Evolutionary conservation across 805 yeast genomes (phyloP).

Genomic region (Pichia rugopelliculosa): DNA sequence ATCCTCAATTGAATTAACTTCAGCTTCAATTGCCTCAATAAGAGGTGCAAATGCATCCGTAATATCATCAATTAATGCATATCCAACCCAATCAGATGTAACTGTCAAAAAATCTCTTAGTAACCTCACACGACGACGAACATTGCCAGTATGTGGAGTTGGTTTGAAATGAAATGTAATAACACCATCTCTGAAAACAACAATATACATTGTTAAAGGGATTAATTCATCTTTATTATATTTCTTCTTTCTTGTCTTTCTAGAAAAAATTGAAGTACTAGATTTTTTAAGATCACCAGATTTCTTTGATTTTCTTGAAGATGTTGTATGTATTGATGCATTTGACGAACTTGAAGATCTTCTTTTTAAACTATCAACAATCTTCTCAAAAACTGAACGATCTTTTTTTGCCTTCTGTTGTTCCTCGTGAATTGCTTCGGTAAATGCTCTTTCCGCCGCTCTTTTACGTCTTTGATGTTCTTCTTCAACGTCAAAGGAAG

Average conservation of each 20-base stretch:
- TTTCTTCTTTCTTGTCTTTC: conserved; percentile 12
- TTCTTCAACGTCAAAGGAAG: conserved; percentile 73
- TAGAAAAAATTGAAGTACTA: conserved; percentile 17
- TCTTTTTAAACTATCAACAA: conserved; percentile 6
- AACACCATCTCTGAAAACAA: conserved; percentile 87
- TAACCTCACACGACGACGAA: conserved; percentile 84
- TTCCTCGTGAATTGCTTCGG: conserved; percentile 15
- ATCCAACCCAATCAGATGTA: conserved; percentile 94
- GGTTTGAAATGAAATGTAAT: conserved; percentile 90
- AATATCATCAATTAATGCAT: conserved; percentile 92
- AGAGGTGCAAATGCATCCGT: conserved; percentile 97
- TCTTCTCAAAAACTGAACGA: conserved; percentile 10
- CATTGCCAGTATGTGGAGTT: conserved; percentile 94
- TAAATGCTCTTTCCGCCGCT: conserved; percentile 20
- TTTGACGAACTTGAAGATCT: not conserved
- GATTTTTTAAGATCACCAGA: conserved; percentile 3
- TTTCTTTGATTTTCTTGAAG: conserved; percentile 7
- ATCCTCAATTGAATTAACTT: conserved; percentile 91
- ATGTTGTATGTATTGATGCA: not conserved
- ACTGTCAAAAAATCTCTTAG: conserved; percentile 83
- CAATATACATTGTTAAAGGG: conserved; percentile 87
- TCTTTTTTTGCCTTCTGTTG: conserved; percentile 13
- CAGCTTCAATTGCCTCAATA: conserved; percentile 90
- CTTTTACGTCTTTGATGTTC: conserved; percentile 44
- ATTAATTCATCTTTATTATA: conserved; percentile 50